phyloP scores from a whole-genome alignment of 2,329 filamentous ascomycete genomes.

The Trichoderma aggressivum region DNA sequence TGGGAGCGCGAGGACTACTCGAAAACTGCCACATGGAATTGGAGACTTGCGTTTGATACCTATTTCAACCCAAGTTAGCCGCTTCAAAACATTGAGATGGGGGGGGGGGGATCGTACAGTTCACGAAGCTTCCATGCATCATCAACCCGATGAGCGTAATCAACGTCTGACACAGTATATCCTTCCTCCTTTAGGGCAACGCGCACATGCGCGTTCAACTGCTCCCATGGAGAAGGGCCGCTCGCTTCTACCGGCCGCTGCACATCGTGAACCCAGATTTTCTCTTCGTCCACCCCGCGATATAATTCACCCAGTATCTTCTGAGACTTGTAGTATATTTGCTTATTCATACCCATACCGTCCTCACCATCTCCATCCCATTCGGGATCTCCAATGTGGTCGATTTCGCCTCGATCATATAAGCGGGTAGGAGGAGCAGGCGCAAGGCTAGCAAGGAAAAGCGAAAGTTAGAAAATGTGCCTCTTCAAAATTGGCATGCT shows the following conservation, averaged over 20 bases:
- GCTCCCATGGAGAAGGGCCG: slow-evolving; percentile 43
- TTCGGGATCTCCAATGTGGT: slow-evolving; percentile 30
- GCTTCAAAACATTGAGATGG: neutral
- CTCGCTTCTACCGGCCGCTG: slow-evolving; percentile 28
- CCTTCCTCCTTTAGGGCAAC: slow-evolving; percentile 19
- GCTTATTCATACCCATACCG: slow-evolving; percentile 42
- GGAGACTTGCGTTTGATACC: slow-evolving; percentile 45
- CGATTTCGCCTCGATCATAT: slow-evolving; percentile 44
- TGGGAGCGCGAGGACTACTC: slow-evolving; percentile 41
- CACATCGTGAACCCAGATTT: slow-evolving; percentile 57
- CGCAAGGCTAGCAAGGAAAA: slow-evolving; percentile 38
- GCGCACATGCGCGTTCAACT: slow-evolving; percentile 32
- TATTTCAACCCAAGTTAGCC: slow-evolving; percentile 26
- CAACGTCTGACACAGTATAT: slow-evolving; percentile 22
- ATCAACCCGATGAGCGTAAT: slow-evolving; percentile 34
- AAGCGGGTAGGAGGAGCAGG: slow-evolving; percentile 44
- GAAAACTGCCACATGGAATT: slow-evolving; percentile 43
- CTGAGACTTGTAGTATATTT: slow-evolving; percentile 62
- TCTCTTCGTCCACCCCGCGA: slow-evolving; percentile 67
- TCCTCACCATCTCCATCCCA: slow-evolving; percentile 39
- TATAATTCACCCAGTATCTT: slow-evolving; percentile 70
- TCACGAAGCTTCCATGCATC: slow-evolving; percentile 45
- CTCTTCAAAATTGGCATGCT: neutral
- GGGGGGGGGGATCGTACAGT: slow-evolving; percentile 38
- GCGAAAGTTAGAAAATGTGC: neutral